Evolutionary conservation across 2,329 filamentous ascomycete species (phyloP), one percentile per base, ranked within the genome.

Genomic region (Xylaria polymorpha): DNA sequence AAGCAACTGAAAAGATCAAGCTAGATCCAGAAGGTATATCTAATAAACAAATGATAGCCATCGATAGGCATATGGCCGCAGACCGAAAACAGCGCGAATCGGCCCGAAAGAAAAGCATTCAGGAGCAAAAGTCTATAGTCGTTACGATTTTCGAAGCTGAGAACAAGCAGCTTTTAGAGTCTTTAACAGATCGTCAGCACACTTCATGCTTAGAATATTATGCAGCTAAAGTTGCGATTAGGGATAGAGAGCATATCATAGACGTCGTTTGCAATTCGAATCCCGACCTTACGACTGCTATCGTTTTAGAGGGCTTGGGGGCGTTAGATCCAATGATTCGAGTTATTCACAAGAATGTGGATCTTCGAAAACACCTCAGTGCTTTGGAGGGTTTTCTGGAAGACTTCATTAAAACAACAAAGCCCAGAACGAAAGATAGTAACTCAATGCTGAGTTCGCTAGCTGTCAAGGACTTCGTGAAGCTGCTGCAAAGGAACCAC

Each of bases 301-400:
- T 88, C 0, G 81, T 94, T 57, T 85, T 87, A 37, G 90, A 93
- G 66, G 79, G 85, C 0, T 86, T 94, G 6, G 83, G 85, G 0
- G 90, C 90, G 1, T 93, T 92, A 72, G 92, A 94, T 61, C 91
- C 91, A 0, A 88, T 94, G 68, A 93, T 96, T 65, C 86, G 92
- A 25, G 82, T 85, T 3, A 83, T 94, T 7, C 93, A 95, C 77
- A 87, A 92, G 63, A 86, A 87, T 1, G 86, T 94, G 29, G 91
- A 94, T 74, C 84, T 95, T 6, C 88, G 88, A 41, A 89, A 89
- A 46, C 91, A 92, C 22, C 79, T 95, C 7, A 85, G 85, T 44
- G 89, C 92, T 43, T 82, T 87, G 1, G 89, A 94, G 76, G 83
- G 81, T 10, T 94, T 96, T 74, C 77, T 94, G 25, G 86, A 87